Base-by-base conservation (phyloP, 2,329 filamentous ascomycete genomes). In the Rosellinia necatrix region DNA sequence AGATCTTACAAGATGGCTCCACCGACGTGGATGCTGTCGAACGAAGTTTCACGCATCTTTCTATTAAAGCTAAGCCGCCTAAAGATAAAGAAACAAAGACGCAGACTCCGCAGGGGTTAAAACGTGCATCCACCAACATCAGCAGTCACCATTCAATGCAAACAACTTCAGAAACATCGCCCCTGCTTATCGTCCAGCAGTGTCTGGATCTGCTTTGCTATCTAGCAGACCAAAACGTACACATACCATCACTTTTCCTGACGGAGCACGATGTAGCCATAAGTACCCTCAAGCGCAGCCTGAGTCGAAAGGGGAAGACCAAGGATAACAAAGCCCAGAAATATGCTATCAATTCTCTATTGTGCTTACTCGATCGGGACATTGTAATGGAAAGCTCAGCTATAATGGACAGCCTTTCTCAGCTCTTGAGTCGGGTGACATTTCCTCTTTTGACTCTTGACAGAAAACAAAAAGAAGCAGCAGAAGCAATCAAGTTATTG, bases 301-400 rank as follows among this genome's bases (percentile, higher is more conserved):
- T 86, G 17, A 88, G 86, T 67, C 87, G 89, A 62, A 97, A 97
- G 75, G 91, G 91, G 66, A 97, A 97, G 72, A 83, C 79, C 49
- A 94, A 93, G 73, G 93, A 96, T 63, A 85, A 79, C 63, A 96
- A 89, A 72, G 87, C 90, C 24, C 87, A 88, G 64, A 94, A 91
- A 70, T 99, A 89, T 70, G 92, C 96, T 8, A 83, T 99, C 70
- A 99, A 99, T 71, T 92, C 92, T 12, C 78, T 99, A 25, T 81
- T 99, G 42, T 88, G 86, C 59, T 81, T 99, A 4, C 81, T 99
- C 19, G 94, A 97, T 70, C 89, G 94, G n/a, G 90, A 92, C 62
- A 80, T 97, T 59, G 92, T 99, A 62, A 96, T 96, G 76, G 94
- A 99, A 74, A 99, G 92, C 74, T 92, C 93, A n/a, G 82, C 87